Conservation (phyloP, 2,329 filamentous ascomycete genomes). For the Cadophora sp. region DNA sequence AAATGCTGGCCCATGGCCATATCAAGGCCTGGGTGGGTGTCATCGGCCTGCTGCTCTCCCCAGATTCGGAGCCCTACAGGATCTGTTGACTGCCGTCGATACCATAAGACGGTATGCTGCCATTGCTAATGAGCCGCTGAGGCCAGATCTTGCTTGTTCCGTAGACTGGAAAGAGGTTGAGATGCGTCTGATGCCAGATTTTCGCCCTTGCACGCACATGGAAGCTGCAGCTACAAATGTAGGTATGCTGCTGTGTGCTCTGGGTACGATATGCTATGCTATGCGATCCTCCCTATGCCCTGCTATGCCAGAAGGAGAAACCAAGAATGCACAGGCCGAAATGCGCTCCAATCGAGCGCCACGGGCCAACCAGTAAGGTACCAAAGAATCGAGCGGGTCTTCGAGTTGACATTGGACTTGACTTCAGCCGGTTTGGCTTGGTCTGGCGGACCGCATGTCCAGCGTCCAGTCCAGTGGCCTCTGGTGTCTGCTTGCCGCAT, state of each 20-base stretch:
- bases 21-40: constrained; percentile 25
- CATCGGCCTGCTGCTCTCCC: constrained; percentile 21
- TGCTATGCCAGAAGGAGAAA: not conserved
- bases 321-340: not conserved
- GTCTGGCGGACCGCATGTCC: not conserved
- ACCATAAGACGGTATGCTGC: constrained; percentile 16
- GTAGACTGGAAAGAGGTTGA: constrained; percentile 16
- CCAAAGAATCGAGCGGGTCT: not conserved
- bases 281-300: not conserved
- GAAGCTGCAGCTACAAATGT: not conserved
- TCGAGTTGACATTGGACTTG: constrained; percentile 11
- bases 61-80: constrained; percentile 27
- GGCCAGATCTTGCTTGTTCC: not conserved
- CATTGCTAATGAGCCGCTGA: not conserved
- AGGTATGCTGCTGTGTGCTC: not conserved
- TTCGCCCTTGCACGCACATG: constrained; percentile 5
- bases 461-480: not conserved
- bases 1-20: constrained; percentile 26
- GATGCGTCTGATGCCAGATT: constrained; percentile 31
- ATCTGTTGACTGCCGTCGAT: constrained; percentile 5
- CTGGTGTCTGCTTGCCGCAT: constrained; percentile 28
- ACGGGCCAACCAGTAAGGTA: constrained; percentile 16
- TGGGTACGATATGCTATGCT: not conserved
- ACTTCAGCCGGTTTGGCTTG: constrained; percentile 22
- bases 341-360: constrained; percentile 26